Evolutionary conservation across 2,329 filamentous ascomycete species (phyloP).

Genomic region (Bimuria novae-zelandiae): DNA sequence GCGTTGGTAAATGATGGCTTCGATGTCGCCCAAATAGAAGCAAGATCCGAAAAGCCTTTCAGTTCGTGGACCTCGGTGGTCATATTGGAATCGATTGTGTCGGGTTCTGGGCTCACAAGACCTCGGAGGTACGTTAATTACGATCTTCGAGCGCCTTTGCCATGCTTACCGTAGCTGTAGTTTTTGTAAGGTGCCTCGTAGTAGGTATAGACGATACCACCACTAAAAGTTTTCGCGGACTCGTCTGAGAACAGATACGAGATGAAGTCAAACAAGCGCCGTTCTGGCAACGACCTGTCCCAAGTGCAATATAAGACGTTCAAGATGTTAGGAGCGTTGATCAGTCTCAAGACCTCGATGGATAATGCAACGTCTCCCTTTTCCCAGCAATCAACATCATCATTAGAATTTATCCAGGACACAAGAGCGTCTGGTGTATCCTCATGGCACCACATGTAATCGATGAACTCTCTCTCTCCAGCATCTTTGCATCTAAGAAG

Average conservation of each 20-base stretch:
- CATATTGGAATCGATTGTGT: not conserved
- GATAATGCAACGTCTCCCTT: not conserved
- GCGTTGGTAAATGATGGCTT: not conserved
- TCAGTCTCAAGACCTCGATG: not conserved
- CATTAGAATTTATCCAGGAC: not conserved
- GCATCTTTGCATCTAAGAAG: not conserved
- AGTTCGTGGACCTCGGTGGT: not conserved
- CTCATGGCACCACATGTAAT: slow-evolving; percentile 6
- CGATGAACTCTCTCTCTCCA: not conserved
- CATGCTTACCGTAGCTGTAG: not conserved
- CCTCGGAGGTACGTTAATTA: too few relatives aligned
- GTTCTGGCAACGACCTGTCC: not conserved
- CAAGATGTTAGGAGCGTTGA: not conserved
- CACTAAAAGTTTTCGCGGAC: not conserved
- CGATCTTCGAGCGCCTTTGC: too few relatives aligned
- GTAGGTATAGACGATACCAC: not conserved
- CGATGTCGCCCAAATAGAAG: not conserved
- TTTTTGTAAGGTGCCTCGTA: not conserved
- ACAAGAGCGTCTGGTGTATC: not conserved
- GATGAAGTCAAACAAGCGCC: not conserved
- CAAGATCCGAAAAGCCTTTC: not conserved
- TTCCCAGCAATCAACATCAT: not conserved
- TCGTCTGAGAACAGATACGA: not conserved
- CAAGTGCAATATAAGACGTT: not conserved
- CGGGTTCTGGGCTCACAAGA: not conserved